Percentiles rank a stretch among this genome's conserved stretches.
phyloP scores from a whole-genome alignment of 108 stramenopile genomes.

The Fragilaria crotonensis region DNA sequence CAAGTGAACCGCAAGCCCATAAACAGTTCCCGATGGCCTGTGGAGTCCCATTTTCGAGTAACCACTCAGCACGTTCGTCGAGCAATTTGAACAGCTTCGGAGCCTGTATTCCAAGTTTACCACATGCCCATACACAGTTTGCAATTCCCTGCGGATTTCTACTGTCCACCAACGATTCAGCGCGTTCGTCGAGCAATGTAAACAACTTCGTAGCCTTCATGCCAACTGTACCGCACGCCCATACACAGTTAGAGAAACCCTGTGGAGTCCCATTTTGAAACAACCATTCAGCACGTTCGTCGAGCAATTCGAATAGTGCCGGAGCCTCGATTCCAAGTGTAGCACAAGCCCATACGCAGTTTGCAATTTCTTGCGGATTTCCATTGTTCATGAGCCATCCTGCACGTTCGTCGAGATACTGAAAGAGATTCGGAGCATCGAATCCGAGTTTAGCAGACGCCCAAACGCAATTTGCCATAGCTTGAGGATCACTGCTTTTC shows the following conservation, averaged over 20 bases:
- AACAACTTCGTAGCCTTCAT: too few relatives aligned
- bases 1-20: neutral
- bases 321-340: too few relatives aligned
- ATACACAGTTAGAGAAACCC: slow-evolving; percentile 9
- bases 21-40: neutral
- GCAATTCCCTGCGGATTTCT: slow-evolving; percentile 15
- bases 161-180: slow-evolving; percentile 4
- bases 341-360: too few relatives aligned
- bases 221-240: slow-evolving; percentile 14
- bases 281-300: slow-evolving; percentile 1
- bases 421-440: neutral
- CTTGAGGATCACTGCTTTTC: neutral
- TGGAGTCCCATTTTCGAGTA: neutral
- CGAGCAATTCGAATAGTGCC: too few relatives aligned
- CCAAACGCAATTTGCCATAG: neutral
- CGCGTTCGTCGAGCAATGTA: slow-evolving; percentile 4
- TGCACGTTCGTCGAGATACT: neutral
- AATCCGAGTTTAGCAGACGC: neutral
- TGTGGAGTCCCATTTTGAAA: slow-evolving; percentile 14
- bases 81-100: too few relatives aligned
- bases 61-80: too few relatives aligned
- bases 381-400: neutral
- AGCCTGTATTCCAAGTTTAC: too few relatives aligned
- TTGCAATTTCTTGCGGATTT: too few relatives aligned
- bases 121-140: too few relatives aligned